A percentile compares a stretch with the other conserved stretches of the same genome.
Conservation (phyloP, 257 asterid genomes). For the Solanum gandarillasii region DNA sequence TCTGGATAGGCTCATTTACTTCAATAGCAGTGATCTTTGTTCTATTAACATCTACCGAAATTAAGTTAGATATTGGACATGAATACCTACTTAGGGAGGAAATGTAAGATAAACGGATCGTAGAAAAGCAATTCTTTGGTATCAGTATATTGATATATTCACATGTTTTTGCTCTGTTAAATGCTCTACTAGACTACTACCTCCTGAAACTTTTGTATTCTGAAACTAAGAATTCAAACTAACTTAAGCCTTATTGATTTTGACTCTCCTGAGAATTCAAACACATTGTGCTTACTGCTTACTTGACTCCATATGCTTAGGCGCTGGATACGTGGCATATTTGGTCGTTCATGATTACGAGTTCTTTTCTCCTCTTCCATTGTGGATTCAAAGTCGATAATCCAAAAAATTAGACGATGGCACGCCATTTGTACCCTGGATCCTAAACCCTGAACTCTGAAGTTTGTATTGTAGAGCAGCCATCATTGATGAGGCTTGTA, state of each 20-base stretch:
- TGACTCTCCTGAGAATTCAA: not conserved
- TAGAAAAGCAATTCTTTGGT: not conserved
- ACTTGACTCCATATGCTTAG: constrained; percentile 19
- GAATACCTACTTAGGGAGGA: not conserved
- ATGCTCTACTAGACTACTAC: not conserved
- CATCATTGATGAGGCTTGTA: not conserved
- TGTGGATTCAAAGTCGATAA: not conserved
- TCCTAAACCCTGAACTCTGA: not conserved
- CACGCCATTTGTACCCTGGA: not conserved
- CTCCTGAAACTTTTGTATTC: not conserved
- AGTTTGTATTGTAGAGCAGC: not conserved
- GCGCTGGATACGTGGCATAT: constrained; percentile 73
- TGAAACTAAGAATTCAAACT: not conserved
- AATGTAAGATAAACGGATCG: not conserved
- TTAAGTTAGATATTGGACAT: not conserved
- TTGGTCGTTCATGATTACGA: constrained; percentile 26
- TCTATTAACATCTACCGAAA: not conserved
- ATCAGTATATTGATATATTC: not conserved
- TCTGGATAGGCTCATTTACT: not conserved
- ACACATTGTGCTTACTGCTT: not conserved
- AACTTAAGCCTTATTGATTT: not conserved
- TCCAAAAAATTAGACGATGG: not conserved
- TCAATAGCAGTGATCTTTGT: not conserved
- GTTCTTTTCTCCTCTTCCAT: not conserved
- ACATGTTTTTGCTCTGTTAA: not conserved